Evolutionary conservation across 352 stramenopile species (phyloP).

Genomic region (Phytopythium boreale): DNA sequence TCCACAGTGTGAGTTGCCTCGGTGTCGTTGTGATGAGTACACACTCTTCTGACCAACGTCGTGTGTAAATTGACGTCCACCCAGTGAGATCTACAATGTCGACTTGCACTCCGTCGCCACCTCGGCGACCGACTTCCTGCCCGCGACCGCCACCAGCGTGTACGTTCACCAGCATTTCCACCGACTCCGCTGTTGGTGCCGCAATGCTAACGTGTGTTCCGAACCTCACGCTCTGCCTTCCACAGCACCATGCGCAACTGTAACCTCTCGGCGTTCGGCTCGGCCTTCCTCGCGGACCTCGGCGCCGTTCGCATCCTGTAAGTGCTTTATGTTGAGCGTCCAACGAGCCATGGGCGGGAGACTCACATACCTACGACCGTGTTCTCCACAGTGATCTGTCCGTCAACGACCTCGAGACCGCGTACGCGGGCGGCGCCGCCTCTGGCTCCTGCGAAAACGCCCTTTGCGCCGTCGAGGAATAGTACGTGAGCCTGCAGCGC

Average conservation of each 20-base stretch:
- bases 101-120: constrained; percentile 23
- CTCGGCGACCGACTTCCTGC: constrained; percentile 26
- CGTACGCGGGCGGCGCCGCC: background rate
- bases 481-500: constrained; percentile 8
- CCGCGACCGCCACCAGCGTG: constrained; percentile 27
- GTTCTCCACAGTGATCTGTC: constrained; percentile 18
- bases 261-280: constrained; percentile 35
- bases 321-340: constrained; percentile 5
- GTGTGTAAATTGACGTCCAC: background rate
- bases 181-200: background rate
- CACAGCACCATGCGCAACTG: constrained; percentile 33
- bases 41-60: background rate
- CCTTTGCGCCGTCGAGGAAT: background rate
- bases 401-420: background rate
- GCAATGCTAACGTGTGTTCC: background rate
- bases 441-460: too few relatives aligned
- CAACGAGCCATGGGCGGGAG: background rate
- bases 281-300: constrained; percentile 28
- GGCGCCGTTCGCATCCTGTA: constrained; percentile 32
- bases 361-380: background rate
- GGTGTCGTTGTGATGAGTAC: background rate
- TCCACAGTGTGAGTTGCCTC: constrained; percentile 17
- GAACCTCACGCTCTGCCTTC: background rate
- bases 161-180: background rate
- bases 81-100: constrained; percentile 24